Conservation (phyloP, 805 yeast genomes). For the Peterozyma xylosa region DNA sequence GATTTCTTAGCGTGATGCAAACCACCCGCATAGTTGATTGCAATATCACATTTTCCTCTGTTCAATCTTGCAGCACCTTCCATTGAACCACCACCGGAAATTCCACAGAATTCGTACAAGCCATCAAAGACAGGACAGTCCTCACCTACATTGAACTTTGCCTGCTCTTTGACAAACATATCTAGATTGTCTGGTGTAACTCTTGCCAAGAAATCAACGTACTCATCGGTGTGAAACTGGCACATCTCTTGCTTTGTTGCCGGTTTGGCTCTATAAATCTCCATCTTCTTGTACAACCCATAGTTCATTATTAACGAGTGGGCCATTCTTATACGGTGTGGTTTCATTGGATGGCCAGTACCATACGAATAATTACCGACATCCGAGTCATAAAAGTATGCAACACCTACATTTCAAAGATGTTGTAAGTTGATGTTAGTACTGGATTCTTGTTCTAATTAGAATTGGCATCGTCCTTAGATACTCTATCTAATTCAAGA, state of each 20-base stretch:
- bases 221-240: conserved; percentile 97
- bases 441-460: conserved; percentile 2
- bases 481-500: background rate
- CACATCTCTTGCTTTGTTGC: conserved; percentile 98
- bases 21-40: conserved; percentile 92
- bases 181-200: conserved; percentile 92
- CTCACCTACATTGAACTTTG: conserved; percentile 92
- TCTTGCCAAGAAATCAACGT: conserved; percentile 83
- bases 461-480: conserved; percentile 1
- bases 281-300: conserved; percentile 95
- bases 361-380: conserved; percentile 98
- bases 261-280: conserved; percentile 92
- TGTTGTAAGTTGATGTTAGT: too few relatives aligned
- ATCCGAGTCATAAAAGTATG: conserved; percentile 82
- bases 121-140: conserved; percentile 86
- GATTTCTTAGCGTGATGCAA: conserved; percentile 88
- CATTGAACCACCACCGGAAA: conserved; percentile 83
- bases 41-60: conserved; percentile 80
- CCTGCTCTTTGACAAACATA: conserved; percentile 78
- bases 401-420: conserved; percentile 39
- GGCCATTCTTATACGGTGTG: conserved; percentile 98
- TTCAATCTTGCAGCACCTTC: conserved; percentile 84
- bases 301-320: conserved; percentile 95
- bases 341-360: conserved; percentile 98
- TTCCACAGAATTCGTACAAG: conserved; percentile 64